Evolutionary conservation across 257 asterid species (phyloP).

Genomic region (Verbena officinalis): DNA sequence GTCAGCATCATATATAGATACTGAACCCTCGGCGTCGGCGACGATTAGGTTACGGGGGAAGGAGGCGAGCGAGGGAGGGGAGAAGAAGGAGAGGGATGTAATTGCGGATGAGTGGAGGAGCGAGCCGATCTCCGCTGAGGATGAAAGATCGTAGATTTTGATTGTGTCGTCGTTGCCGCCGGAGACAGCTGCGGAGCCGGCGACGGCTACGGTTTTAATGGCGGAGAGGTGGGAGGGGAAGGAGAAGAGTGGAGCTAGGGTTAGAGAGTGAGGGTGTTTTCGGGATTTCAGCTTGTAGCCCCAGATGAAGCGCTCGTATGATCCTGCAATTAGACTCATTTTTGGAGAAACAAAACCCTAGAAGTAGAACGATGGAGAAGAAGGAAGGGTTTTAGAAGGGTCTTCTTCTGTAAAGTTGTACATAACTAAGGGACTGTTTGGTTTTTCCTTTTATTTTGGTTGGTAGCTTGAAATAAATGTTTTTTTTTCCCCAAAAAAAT

Average conservation of each 20-base stretch:
- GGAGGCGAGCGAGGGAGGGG: constrained; percentile 62
- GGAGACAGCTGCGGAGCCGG: constrained; percentile 83
- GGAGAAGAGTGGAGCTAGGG: constrained; percentile 70
- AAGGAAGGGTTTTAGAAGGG: constrained; percentile 8
- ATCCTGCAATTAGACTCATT: constrained; percentile 88
- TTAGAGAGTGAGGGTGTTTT: constrained; percentile 36
- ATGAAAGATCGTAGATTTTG: constrained; percentile 85
- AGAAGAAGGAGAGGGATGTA: constrained; percentile 74
- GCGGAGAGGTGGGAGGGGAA: constrained; percentile 95
- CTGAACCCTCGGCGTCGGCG: constrained; percentile 65
- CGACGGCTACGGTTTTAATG: constrained; percentile 83
- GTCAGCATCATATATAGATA: constrained; percentile 81
- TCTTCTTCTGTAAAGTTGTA: too few relatives aligned
- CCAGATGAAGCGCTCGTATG: constrained; percentile 96
- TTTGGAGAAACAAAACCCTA: not conserved
- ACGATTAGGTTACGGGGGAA: constrained; percentile 82
- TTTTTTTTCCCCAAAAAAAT: not conserved
- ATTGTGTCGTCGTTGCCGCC: constrained; percentile 95
- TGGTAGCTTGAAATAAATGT: too few relatives aligned
- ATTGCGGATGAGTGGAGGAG: constrained; percentile 70
- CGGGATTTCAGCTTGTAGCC: constrained; percentile 67
- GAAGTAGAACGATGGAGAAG: not conserved
- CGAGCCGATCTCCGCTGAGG: constrained; percentile 83
- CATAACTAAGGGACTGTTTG: not conserved
- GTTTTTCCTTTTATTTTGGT: not conserved